These are phyloP conservation scores for Microstegium vimineum DNA, from an alignment of 176 grass and related monocot species.

Conservation along the genomic window DNA sequence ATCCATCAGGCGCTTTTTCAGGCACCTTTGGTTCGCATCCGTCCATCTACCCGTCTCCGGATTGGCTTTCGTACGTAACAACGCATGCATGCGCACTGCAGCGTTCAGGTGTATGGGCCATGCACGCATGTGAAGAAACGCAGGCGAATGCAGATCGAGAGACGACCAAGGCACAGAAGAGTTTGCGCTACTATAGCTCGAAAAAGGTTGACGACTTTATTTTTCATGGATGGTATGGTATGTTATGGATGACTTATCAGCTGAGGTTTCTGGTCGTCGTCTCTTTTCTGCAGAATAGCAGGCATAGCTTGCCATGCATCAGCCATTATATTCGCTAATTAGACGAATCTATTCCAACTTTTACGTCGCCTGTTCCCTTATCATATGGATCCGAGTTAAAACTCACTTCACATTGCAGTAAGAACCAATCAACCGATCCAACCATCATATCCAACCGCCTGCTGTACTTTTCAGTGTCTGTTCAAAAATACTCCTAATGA, in stretches of 20 bases:
- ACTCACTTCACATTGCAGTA: too few relatives aligned
- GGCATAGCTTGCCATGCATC: too few relatives aligned
- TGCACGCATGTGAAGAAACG: not conserved
- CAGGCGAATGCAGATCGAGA: not conserved
- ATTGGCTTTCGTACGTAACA: not conserved
- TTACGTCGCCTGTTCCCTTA: too few relatives aligned
- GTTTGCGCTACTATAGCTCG: not conserved
- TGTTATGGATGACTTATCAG: not conserved
- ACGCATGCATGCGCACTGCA: not conserved
- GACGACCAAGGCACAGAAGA: not conserved
- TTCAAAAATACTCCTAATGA: too few relatives aligned
- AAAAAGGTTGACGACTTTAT: not conserved
- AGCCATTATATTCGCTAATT: too few relatives aligned
- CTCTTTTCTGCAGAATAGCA: too few relatives aligned
- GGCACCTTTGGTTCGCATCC: not conserved
- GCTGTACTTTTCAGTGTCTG: too few relatives aligned
- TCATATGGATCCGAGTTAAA: too few relatives aligned
- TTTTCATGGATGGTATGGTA: not conserved
- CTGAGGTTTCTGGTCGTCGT: not conserved
- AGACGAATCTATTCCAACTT: too few relatives aligned
- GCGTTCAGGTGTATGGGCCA: not conserved
- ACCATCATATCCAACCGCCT: too few relatives aligned
- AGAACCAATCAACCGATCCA: too few relatives aligned
- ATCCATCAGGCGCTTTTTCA: not conserved
- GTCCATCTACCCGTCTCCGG: not conserved